Evolutionary conservation across 2,329 filamentous ascomycete species (phyloP), one percentile per base, ranked within the genome.

Genomic region (Stemphylium vesicarium): DNA sequence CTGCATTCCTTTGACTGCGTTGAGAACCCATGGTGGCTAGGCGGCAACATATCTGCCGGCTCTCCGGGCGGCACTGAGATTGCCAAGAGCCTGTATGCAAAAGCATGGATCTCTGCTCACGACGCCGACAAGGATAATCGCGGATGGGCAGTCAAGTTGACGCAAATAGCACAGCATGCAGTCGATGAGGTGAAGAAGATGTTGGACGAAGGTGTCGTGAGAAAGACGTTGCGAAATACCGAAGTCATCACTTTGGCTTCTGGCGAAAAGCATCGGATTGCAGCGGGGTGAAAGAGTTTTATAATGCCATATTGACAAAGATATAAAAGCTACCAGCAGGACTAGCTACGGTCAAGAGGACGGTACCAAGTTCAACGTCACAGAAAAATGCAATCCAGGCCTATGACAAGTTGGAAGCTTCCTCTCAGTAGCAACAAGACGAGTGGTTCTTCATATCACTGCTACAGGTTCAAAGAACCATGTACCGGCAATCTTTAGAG

Each of bases 1-100:
- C 77, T 90, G 13, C 87, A 90, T 69, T 84, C 83, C 48, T 86
- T 89, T 72, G 84, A 88, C 63, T 76, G 76, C 8, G 80, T 87
- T 22, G 75, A 79, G 16, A 85, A 84, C 39, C 84, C 84, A 0
- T 87, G 84, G 83, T 87, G 84, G 73, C 71, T 88, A 2, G 85
- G 85, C 32, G 85, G 85, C 0, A 82, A 84, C 46, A 81, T 86
- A 46, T 82, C 82, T 20, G 77, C 79, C 2, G 86, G 85, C 0
- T 80, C 81, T 9, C 83, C 85, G 0, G 80, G 81, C 10, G 87
- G 87, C 0, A 69, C 82, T 22, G 80, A 85, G 52, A 83, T 86
- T 22, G 85, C 85, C 2, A 73, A 77, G 33, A 79, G 78, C 16
- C 71, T 87, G 1, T 79, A 80, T 11, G 84, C 84, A 4, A 78